Evolutionary conservation across 176 grass and related monocot genomes (phyloP).

Genomic region (Echinochloa phyllopogon): DNA sequence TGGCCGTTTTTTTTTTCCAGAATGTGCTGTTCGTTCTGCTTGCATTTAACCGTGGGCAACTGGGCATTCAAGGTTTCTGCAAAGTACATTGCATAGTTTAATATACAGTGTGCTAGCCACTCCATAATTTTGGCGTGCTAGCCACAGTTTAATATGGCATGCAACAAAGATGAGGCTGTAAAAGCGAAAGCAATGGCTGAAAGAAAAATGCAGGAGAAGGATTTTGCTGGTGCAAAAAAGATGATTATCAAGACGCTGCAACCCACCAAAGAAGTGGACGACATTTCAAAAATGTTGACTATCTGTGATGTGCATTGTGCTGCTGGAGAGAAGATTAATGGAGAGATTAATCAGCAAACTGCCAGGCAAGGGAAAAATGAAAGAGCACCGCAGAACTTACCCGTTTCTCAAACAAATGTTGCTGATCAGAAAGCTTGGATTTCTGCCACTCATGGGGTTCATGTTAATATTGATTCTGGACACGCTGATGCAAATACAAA

Average conservation of each 20-base stretch:
- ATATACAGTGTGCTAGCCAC: neutral
- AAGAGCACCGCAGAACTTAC: slow-evolving; percentile 43
- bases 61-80: neutral
- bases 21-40: slow-evolving; percentile 10
- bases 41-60: neutral
- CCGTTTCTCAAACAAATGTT: slow-evolving; percentile 37
- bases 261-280: slow-evolving; percentile 65
- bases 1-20: neutral
- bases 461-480: slow-evolving; percentile 37
- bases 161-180: slow-evolving; percentile 86
- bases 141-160: too few species aligned
- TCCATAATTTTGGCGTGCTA: too few species aligned
- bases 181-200: slow-evolving; percentile 71
- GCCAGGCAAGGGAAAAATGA: slow-evolving; percentile 44
- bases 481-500: slow-evolving; percentile 40
- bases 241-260: slow-evolving; percentile 68
- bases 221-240: slow-evolving; percentile 74
- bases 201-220: slow-evolving; percentile 68
- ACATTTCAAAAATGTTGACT: slow-evolving; percentile 68
- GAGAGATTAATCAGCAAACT: slow-evolving; percentile 49
- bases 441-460: slow-evolving; percentile 3
- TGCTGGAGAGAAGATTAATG: slow-evolving; percentile 62
- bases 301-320: slow-evolving; percentile 86
- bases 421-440: slow-evolving; percentile 32
- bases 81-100: neutral